phyloP scores from a whole-genome alignment of 169 alveolate species.

The Plasmodium berghei region DNA sequence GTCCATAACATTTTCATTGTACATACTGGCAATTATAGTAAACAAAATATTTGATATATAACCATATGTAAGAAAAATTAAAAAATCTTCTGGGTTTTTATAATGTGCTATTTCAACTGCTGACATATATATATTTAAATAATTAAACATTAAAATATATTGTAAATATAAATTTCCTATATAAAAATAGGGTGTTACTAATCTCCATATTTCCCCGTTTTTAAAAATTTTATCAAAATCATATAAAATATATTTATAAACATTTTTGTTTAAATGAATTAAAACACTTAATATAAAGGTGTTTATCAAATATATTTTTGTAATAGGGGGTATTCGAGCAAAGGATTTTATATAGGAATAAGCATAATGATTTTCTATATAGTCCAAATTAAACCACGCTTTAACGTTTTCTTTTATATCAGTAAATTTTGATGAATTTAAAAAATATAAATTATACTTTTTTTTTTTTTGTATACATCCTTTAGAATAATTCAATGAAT shows the following conservation, averaged over 20 bases:
- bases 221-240: conserved; percentile 74
- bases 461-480: neutral
- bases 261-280: conserved; percentile 66
- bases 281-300: conserved; percentile 42
- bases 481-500: conserved; percentile 37
- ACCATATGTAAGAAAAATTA: conserved; percentile 82
- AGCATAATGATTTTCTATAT: conserved; percentile 49
- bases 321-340: conserved; percentile 72
- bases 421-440: conserved; percentile 25
- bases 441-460: conserved; percentile 19
- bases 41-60: conserved; percentile 69
- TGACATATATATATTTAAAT: conserved; percentile 82
- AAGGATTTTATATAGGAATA: conserved; percentile 58
- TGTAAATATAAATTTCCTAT: conserved; percentile 84
- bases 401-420: conserved; percentile 65
- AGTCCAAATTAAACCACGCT: conserved; percentile 58
- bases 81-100: conserved; percentile 82
- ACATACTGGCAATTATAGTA: conserved; percentile 76
- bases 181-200: conserved; percentile 82
- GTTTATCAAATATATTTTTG: conserved; percentile 50
- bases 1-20: conserved; percentile 61
- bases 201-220: conserved; percentile 83
- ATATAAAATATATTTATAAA: conserved; percentile 72
- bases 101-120: conserved; percentile 83
- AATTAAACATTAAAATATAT: conserved; percentile 80